phyloP scores from a whole-genome alignment of 1,139 yeast genomes.

The Blastobotrys buckinghamii region DNA sequence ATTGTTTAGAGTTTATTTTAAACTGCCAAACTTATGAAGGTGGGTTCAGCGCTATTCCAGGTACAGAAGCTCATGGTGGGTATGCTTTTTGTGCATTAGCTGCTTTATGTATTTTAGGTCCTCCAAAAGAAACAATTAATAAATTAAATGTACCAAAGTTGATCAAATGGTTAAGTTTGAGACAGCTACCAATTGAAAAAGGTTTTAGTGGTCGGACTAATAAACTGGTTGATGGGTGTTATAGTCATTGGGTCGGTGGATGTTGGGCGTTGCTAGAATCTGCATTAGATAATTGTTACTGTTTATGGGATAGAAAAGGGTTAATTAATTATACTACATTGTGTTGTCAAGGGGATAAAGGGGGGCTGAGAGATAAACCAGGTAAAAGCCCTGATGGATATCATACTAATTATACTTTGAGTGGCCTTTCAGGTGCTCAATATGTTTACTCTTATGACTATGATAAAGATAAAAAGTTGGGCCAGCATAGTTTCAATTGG shows the following conservation, averaged over 20 bases:
- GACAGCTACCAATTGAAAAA: slow-evolving; percentile 72
- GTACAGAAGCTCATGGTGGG: slow-evolving; percentile 95
- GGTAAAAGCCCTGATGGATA: slow-evolving; percentile 76
- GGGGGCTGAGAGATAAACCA: slow-evolving; percentile 89
- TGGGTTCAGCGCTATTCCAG: slow-evolving; percentile 80
- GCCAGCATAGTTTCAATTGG: slow-evolving; percentile 30
- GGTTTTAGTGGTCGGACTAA: slow-evolving; percentile 89
- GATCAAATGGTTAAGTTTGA: slow-evolving; percentile 56
- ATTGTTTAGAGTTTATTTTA: slow-evolving; percentile 55
- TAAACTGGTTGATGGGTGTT: slow-evolving; percentile 94
- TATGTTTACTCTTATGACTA: slow-evolving; percentile 36
- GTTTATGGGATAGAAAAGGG: slow-evolving; percentile 45
- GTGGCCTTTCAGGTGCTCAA: slow-evolving; percentile 72
- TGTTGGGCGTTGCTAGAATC: slow-evolving; percentile 58
- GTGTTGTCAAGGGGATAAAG: slow-evolving; percentile 71
- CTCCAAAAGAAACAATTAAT: slow-evolving; percentile 31
- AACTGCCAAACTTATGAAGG: slow-evolving; percentile 91
- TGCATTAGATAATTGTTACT: slow-evolving; percentile 30
- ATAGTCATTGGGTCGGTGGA: slow-evolving; percentile 94
- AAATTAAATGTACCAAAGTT: slow-evolving; percentile 23
- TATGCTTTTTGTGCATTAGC: slow-evolving; percentile 90
- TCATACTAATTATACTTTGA: slow-evolving; percentile 79
- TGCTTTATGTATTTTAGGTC: slow-evolving; percentile 47
- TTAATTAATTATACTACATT: slow-evolving; percentile 60
- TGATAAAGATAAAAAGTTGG: slow-evolving; percentile 22